Conservation (phyloP, 768 basidiomycete species). For the Tricholoma sp. region DNA sequence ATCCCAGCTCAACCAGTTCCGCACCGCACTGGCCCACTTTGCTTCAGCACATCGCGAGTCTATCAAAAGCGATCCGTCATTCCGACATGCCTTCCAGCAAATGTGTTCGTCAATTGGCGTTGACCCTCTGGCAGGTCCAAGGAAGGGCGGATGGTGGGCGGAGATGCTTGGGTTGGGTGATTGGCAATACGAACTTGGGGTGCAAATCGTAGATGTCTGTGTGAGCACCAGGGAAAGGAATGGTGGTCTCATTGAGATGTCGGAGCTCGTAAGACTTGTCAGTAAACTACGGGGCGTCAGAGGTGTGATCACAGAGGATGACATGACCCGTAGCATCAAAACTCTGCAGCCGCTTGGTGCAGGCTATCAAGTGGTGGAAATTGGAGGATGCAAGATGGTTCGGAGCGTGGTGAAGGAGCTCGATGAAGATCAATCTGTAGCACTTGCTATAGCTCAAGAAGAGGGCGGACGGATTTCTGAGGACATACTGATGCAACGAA, state of each 20-base stretch:
- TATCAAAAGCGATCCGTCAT: slow-evolving; percentile 79
- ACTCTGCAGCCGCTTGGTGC: slow-evolving; percentile 84
- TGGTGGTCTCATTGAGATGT: slow-evolving; percentile 89
- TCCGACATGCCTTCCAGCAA: slow-evolving; percentile 89
- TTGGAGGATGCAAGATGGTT: slow-evolving; percentile 77
- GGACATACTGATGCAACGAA: slow-evolving; percentile 49
- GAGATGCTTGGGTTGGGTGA: slow-evolving; percentile 86
- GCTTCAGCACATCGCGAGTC: slow-evolving; percentile 78
- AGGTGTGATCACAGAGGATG: slow-evolving; percentile 77
- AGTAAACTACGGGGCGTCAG: slow-evolving; percentile 67
- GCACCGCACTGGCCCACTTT: slow-evolving; percentile 72
- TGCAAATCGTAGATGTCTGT: slow-evolving; percentile 92
- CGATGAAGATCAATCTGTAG: slow-evolving; percentile 82
- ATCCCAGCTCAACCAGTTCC: slow-evolving; percentile 80
- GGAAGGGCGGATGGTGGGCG: slow-evolving; percentile 88
- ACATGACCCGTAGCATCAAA: slow-evolving; percentile 78
- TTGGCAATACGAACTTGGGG: slow-evolving; percentile 94
- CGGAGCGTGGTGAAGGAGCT: slow-evolving; percentile 87
- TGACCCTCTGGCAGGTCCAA: slow-evolving; percentile 85
- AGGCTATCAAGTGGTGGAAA: slow-evolving; percentile 83
- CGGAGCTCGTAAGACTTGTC: slow-evolving; percentile 77
- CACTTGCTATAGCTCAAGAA: slow-evolving; percentile 69
- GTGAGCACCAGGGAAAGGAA: slow-evolving; percentile 85
- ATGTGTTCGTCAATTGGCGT: slow-evolving; percentile 96
- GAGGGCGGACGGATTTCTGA: slow-evolving; percentile 69